A percentile compares a stretch with the other conserved stretches of the same genome.
phyloP scores from a whole-genome alignment of 1,284 basidiomycete species.

The Heterobasidion occidentale region DNA sequence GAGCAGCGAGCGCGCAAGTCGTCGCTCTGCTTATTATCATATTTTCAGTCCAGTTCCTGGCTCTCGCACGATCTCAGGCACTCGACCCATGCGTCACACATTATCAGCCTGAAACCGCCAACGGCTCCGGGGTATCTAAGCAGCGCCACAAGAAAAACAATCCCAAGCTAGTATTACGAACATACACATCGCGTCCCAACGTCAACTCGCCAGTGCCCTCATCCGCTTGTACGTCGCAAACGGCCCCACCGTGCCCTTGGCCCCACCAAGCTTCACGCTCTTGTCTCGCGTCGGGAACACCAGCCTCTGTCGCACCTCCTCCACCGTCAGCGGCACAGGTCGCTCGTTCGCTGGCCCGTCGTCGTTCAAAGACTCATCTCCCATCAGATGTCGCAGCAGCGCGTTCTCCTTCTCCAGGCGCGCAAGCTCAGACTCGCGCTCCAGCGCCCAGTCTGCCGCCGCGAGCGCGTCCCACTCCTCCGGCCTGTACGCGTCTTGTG shows the following conservation, averaged over 20 bases:
- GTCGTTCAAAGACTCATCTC: conserved; percentile 9
- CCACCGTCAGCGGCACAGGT: conserved; percentile 2
- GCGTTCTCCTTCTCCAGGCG: conserved; percentile 83
- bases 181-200: no score
- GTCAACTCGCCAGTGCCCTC: not conserved
- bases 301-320: conserved; percentile 9
- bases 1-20: no score
- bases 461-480: conserved; percentile 22
- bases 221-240: conserved; percentile 34
- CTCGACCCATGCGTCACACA: no score
- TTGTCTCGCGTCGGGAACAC: conserved; percentile 11
- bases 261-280: conserved; percentile 27
- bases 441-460: conserved; percentile 65
- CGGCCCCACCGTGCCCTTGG: conserved; percentile 35
- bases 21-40: no score
- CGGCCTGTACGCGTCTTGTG: conserved; percentile 4
- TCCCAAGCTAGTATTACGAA: no score
- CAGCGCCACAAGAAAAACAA: no score
- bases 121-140: no score
- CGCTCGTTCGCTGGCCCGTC: conserved; percentile 13
- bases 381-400: conserved; percentile 66
- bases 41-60: no score
- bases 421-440: conserved; percentile 81
- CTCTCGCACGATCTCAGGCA: no score
- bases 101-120: no score